Conservation (phyloP, 257 asterid genomes). For the Solanum tacnaense region DNA sequence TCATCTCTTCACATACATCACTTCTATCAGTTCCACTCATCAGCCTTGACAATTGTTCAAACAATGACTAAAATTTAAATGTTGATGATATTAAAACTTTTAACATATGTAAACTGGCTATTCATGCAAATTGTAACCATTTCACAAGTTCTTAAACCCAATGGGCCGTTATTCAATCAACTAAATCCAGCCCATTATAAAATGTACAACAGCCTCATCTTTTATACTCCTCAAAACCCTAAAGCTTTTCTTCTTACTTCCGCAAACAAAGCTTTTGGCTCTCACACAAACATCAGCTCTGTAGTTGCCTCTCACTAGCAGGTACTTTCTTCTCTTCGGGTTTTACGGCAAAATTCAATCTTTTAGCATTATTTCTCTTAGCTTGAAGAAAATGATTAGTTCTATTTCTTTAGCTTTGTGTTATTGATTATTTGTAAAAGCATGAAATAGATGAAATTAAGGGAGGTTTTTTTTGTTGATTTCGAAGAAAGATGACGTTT, state of each 20-base stretch:
- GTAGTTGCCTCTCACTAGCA: not conserved
- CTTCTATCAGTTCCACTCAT: not conserved
- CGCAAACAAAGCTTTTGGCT: not conserved
- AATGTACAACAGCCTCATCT: not conserved
- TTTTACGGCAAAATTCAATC: not conserved
- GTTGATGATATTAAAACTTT: no score
- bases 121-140: not conserved
- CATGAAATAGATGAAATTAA: not conserved
- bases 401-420: not conserved
- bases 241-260: not conserved
- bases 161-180: not conserved
- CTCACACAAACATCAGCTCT: not conserved
- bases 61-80: not conserved
- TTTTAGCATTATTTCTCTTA: not conserved
- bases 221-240: not conserved
- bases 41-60: not conserved
- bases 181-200: not conserved
- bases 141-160: not conserved
- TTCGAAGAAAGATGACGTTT: not conserved
- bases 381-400: not conserved
- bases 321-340: not conserved
- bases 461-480: not conserved
- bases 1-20: not conserved
- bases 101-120: no score
- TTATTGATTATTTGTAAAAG: not conserved